phyloP scores from a whole-genome alignment of 2,329 filamentous ascomycete genomes.

The Aureobasidium mangrovei region DNA sequence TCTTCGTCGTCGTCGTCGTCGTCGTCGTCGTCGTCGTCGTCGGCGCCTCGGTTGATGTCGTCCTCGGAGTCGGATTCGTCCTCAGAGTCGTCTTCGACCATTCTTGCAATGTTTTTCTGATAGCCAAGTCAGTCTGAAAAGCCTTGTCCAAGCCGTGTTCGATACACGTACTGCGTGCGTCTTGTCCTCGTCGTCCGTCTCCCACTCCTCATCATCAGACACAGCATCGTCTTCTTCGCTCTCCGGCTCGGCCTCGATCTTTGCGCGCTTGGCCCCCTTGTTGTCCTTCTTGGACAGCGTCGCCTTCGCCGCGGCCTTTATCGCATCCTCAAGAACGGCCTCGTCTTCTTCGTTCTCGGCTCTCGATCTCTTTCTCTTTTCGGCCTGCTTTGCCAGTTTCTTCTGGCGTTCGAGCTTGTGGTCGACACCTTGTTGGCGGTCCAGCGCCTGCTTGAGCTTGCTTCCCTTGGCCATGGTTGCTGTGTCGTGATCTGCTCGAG shows the following conservation, averaged over 20 bases:
- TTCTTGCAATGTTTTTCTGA: constrained; percentile 12
- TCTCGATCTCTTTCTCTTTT: constrained; percentile 37
- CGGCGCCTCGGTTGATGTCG: constrained; percentile 27
- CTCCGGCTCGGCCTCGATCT: constrained; percentile 24
- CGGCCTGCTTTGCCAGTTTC: constrained; percentile 45
- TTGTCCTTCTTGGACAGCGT: constrained; percentile 17
- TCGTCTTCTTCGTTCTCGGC: constrained; percentile 24
- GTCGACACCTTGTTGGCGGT: constrained; percentile 53
- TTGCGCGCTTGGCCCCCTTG: constrained; percentile 16
- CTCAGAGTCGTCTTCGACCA: constrained; percentile 18
- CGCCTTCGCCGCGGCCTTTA: constrained; percentile 22
- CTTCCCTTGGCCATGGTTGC: constrained; percentile 40
- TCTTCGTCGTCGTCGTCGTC: constrained; percentile 38
- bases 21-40: constrained; percentile 40
- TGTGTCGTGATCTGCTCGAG: neutral
- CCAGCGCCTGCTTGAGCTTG: constrained; percentile 51
- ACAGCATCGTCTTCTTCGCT: constrained; percentile 20
- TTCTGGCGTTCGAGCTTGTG: constrained; percentile 60
- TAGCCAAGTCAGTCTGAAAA: neutral
- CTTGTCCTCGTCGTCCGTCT: constrained; percentile 27
- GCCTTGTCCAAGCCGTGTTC: neutral
- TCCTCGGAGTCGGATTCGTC: constrained; percentile 27
- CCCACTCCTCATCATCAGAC: constrained; percentile 17
- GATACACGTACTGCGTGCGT: constrained; percentile 20
- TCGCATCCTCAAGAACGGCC: constrained; percentile 21